These are phyloP conservation scores for Boletus subcaerulescens DNA, from an alignment of 768 basidiomycete genomes.

Conservation along the genomic window DNA sequence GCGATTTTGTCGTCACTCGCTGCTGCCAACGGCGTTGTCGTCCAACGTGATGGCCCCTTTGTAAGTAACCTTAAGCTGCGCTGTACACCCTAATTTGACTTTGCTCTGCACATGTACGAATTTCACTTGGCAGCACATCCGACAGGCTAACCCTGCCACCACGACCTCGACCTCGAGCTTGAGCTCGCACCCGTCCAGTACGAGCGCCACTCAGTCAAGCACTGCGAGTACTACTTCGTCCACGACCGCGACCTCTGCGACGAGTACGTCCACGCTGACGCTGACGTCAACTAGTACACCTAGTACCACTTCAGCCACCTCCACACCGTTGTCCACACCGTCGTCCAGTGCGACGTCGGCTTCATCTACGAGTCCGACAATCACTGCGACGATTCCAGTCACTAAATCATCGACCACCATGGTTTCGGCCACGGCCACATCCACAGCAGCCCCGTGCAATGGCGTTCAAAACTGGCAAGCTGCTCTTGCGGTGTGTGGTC, in stretches of 20 bases:
- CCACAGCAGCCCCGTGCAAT: conserved; percentile 1
- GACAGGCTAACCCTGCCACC: too few relatives aligned
- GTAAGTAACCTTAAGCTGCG: conserved; percentile 5
- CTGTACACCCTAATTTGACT: neutral
- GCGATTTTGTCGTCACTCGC: conserved; percentile 9
- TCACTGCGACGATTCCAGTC: neutral
- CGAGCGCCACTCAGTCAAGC: too few relatives aligned
- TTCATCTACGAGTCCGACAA: neutral
- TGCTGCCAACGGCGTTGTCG: conserved; percentile 13
- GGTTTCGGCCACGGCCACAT: neutral
- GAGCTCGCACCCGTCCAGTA: too few relatives aligned
- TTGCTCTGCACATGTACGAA: neutral
- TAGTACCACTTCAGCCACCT: neutral
- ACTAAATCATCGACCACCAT: neutral
- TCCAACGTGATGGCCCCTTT: conserved; percentile 12
- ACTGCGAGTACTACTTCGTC: too few relatives aligned
- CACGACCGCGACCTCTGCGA: neutral
- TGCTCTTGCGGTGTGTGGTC: conserved; percentile 16
- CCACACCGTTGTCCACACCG: neutral
- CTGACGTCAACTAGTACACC: neutral
- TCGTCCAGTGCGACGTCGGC: neutral
- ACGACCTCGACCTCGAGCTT: too few relatives aligned
- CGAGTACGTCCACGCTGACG: neutral
- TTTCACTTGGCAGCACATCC: too few relatives aligned
- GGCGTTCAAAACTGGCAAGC: conserved; percentile 24